These are phyloP conservation scores for Diaporthe sp. DNA, from an alignment of 2,329 filamentous ascomycete species.

Conservation along the genomic window DNA sequence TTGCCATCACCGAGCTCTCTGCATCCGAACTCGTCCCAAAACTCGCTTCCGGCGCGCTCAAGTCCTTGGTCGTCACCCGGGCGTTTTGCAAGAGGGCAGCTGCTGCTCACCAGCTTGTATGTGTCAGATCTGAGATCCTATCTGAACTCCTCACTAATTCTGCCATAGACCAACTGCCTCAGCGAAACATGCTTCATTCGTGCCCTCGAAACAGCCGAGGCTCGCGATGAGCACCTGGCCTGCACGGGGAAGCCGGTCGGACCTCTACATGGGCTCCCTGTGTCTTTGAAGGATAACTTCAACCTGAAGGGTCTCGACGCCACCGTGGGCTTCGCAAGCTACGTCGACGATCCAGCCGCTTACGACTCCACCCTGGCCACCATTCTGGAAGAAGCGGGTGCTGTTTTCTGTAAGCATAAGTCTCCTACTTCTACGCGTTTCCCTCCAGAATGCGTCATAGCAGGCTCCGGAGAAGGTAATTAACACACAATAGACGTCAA, in stretches of 20 bases:
- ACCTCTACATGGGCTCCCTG: conserved; percentile 74
- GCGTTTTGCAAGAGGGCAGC: conserved; percentile 55
- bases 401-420: conserved; percentile 56
- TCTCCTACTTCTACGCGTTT: too few relatives aligned
- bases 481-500: conserved; percentile 55
- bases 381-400: conserved; percentile 61
- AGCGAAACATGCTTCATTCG: conserved; percentile 59
- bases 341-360: conserved; percentile 68
- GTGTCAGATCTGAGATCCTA: neutral
- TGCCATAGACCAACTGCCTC: conserved; percentile 59
- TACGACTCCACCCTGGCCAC: conserved; percentile 55
- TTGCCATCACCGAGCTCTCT: conserved; percentile 52
- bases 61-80: conserved; percentile 50
- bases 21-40: conserved; percentile 50
- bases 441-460: too few relatives aligned
- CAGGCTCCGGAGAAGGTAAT: too few relatives aligned
- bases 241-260: conserved; percentile 63
- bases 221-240: conserved; percentile 64
- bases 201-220: conserved; percentile 61
- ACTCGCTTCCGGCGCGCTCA: conserved; percentile 53
- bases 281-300: conserved; percentile 80
- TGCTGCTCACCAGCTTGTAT: conserved; percentile 53
- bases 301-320: conserved; percentile 71
- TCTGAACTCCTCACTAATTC: neutral
- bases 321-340: conserved; percentile 73